Percentiles rank a stretch among this genome's conserved stretches.
Evolutionary conservation across 2,329 filamentous ascomycete species (phyloP).

Genomic region (Hortaea sp.): DNA sequence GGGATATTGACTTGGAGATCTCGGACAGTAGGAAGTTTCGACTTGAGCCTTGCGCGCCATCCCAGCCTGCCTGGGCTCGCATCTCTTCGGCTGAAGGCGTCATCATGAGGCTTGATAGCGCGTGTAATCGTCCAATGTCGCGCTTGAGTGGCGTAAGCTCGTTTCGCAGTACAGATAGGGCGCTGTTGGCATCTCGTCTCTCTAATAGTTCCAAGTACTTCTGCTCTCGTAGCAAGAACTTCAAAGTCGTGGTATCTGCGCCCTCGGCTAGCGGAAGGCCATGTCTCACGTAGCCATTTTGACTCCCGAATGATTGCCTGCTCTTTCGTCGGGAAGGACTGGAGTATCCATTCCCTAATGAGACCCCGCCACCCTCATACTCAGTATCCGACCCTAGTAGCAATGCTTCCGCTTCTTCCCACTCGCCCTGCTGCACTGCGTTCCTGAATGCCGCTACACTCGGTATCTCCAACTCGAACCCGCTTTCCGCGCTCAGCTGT

Average conservation of each 20-base stretch:
- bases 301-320: slow-evolving; percentile 16
- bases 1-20: slow-evolving; percentile 82
- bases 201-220: slow-evolving; percentile 91
- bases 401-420: slow-evolving; percentile 75
- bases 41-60: slow-evolving; percentile 67
- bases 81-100: slow-evolving; percentile 69
- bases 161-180: slow-evolving; percentile 71
- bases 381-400: slow-evolving; percentile 45
- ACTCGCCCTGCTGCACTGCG: slow-evolving; percentile 70
- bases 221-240: slow-evolving; percentile 81
- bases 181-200: slow-evolving; percentile 58
- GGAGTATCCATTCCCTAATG: slow-evolving; percentile 19
- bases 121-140: slow-evolving; percentile 66
- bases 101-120: slow-evolving; percentile 85
- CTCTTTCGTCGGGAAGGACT: slow-evolving; percentile 13
- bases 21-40: slow-evolving; percentile 66
- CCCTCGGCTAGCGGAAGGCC: slow-evolving; percentile 66
- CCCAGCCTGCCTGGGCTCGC: slow-evolving; percentile 69
- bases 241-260: slow-evolving; percentile 69
- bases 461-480: slow-evolving; percentile 74
- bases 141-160: slow-evolving; percentile 81
- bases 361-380: slow-evolving; percentile 31
- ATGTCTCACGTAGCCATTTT: slow-evolving; percentile 16
- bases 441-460: slow-evolving; percentile 77
- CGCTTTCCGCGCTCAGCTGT: slow-evolving; percentile 69